Evolutionary conservation across 176 grass and related monocot genomes (phyloP).

Genomic region (Alloteropsis semialata): DNA sequence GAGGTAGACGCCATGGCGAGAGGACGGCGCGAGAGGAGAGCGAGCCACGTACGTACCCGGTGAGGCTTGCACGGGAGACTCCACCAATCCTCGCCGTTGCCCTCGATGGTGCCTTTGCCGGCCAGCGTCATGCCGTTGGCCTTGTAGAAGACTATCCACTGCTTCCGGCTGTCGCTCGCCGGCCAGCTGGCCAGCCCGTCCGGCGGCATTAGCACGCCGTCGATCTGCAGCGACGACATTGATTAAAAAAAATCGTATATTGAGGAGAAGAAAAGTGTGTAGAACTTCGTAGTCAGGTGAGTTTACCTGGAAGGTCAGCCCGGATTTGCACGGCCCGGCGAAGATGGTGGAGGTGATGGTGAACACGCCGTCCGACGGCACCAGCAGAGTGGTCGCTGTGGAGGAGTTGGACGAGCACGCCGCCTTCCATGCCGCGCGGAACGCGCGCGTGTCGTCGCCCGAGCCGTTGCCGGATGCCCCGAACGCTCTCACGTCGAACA

Average conservation of each 20-base stretch:
- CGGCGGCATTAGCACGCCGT: constrained; percentile 70
- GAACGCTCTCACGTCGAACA: constrained; percentile 64
- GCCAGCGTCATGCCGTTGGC: constrained; percentile 54
- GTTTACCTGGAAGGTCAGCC: constrained; percentile 57
- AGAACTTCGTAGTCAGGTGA: no score
- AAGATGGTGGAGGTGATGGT: constrained; percentile 71
- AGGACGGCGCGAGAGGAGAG: not conserved
- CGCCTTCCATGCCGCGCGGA: constrained; percentile 67
- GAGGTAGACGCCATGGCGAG: not conserved
- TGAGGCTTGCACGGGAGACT: constrained; percentile 86
- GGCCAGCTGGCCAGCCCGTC: constrained; percentile 70
- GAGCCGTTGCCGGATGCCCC: constrained; percentile 59
- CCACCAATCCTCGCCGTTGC: constrained; percentile 88
- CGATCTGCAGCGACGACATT: constrained; percentile 25
- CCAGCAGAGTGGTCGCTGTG: constrained; percentile 37
- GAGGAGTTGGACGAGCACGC: constrained; percentile 36
- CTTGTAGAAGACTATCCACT: constrained; percentile 76
- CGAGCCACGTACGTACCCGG: constrained; percentile 34
- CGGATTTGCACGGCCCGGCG: constrained; percentile 50
- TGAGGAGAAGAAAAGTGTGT: not conserved
- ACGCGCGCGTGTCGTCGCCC: constrained; percentile 52
- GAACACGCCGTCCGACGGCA: constrained; percentile 71
- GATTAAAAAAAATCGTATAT: not conserved
- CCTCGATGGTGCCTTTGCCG: constrained; percentile 67
- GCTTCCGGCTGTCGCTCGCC: constrained; percentile 40